These are phyloP conservation scores for Vaccinium darrowii DNA, from an alignment of 148 eudicot genomes.

Conservation along the genomic window DNA sequence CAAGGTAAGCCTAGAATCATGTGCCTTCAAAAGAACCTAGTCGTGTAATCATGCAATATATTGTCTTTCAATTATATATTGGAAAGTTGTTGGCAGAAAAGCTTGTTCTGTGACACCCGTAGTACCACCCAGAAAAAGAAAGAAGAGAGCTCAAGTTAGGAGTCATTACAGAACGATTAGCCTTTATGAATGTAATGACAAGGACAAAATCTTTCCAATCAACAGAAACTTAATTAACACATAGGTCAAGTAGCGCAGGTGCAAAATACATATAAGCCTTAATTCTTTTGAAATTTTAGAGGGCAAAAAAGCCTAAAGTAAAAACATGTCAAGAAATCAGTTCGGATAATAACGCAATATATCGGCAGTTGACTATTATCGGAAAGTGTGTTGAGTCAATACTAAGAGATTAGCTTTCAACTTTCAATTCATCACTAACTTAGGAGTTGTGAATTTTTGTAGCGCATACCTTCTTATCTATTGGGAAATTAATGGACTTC, in stretches of 20 bases:
- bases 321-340: background rate
- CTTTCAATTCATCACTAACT: background rate
- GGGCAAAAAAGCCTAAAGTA: background rate
- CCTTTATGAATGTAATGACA: background rate
- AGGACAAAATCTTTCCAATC: background rate
- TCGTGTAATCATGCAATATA: background rate
- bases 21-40: background rate
- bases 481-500: slow-evolving; percentile 80
- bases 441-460: background rate
- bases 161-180: background rate
- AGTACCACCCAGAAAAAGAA: no score
- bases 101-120: background rate
- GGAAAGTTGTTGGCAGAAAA: background rate
- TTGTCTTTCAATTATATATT: no score
- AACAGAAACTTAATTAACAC: background rate
- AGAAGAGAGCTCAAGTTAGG: no score
- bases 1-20: background rate
- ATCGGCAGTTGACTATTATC: background rate
- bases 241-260: no score
- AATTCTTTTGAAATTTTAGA: background rate
- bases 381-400: background rate
- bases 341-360: background rate
- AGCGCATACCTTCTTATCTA: slow-evolving; percentile 77
- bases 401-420: background rate
- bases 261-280: background rate